Evolutionary conservation across 805 yeast species (phyloP), one percentile per base, ranked within the genome.

Genomic region (Brettanomyces custersianus): DNA sequence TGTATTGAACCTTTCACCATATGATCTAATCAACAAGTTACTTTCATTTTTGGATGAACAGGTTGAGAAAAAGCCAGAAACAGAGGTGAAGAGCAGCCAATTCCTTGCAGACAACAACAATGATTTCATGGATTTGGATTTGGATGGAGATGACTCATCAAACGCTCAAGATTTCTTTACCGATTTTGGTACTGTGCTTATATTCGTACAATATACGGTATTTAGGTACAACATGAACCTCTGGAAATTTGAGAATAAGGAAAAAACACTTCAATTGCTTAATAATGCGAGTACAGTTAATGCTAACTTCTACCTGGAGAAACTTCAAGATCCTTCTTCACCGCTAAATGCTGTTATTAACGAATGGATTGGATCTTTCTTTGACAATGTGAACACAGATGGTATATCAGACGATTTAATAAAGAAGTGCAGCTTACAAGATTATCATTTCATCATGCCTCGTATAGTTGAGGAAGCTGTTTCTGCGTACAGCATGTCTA

Each of bases 381-480:
- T 83, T 57, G 88, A 85, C 42, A 40, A 46, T 17, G 38, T 48
- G 2, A 52, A 52, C 37, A 42, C 83, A 22, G 80, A 79, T 26
- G 95, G 96, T 3, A 74, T 88, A 25, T 79, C 94, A 0, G 96
- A 90, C 56, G 88, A 82, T 30, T 59, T 87, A 41, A 74, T 88
- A 49, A 71, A 77, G 45, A 64, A 76, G 9, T 72, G 83, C 1
- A 65, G 78, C 5, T 70, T 80, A 13, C 72, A 74, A 44, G 88
- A 84, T 39, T 72, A 82, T 35, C 72, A 81, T 41, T 66, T 68
- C 25, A 57, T 88, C 23, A 70, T 87, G 15, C 92, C 96, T 2
- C 65, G 72, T 4, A 73, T 90, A 20, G 74, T 85, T 48, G 77
- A 76, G 41, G 88, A 85, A 51, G 79, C 85, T 0, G 63, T 84